phyloP scores from a whole-genome alignment of 2,329 filamentous ascomycete genomes.

The Fusarium ambrosium region DNA sequence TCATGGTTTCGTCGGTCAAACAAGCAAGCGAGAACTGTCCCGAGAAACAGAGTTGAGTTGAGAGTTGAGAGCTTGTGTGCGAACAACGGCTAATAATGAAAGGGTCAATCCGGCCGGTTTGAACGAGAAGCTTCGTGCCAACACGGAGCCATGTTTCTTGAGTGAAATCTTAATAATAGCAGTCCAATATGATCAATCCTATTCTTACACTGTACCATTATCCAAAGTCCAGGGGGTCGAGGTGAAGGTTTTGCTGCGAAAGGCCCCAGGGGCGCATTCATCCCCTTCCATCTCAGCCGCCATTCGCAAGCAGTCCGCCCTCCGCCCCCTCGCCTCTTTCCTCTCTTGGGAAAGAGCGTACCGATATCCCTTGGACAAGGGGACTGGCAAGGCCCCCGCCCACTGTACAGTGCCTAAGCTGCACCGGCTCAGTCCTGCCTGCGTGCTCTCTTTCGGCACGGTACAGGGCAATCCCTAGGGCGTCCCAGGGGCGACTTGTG shows the following conservation, averaged over 20 bases:
- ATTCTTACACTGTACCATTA: slow-evolving; percentile 29
- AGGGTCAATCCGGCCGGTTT: slow-evolving; percentile 1
- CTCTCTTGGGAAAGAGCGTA: background rate
- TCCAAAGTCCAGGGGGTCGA: background rate
- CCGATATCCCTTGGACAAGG: slow-evolving; percentile 22
- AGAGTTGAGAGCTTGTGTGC: slow-evolving; percentile 15
- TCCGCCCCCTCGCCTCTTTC: slow-evolving; percentile 9
- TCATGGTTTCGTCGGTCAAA: slow-evolving; percentile 21
- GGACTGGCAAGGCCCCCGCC: background rate
- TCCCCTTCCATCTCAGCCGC: background rate
- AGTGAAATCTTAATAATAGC: slow-evolving; percentile 28
- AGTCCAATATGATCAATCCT: slow-evolving; percentile 21
- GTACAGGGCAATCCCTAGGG: slow-evolving; percentile 27
- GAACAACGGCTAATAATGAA: slow-evolving; percentile 7
- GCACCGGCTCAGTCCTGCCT: background rate
- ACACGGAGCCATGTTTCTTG: slow-evolving; percentile 12
- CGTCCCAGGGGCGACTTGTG: slow-evolving; percentile 37
- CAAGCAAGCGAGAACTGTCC: slow-evolving; percentile 27
- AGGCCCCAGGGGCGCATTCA: slow-evolving; percentile 1
- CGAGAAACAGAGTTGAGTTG: slow-evolving; percentile 1
- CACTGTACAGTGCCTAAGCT: slow-evolving; percentile 13
- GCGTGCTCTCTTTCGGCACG: slow-evolving; percentile 8
- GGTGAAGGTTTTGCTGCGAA: background rate
- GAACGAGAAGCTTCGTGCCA: slow-evolving; percentile 29
- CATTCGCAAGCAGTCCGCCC: background rate